Evolutionary conservation across 2,329 filamentous ascomycete species (phyloP), one percentile per base, ranked within the genome.

Genomic region (Diaporthe caulivora): DNA sequence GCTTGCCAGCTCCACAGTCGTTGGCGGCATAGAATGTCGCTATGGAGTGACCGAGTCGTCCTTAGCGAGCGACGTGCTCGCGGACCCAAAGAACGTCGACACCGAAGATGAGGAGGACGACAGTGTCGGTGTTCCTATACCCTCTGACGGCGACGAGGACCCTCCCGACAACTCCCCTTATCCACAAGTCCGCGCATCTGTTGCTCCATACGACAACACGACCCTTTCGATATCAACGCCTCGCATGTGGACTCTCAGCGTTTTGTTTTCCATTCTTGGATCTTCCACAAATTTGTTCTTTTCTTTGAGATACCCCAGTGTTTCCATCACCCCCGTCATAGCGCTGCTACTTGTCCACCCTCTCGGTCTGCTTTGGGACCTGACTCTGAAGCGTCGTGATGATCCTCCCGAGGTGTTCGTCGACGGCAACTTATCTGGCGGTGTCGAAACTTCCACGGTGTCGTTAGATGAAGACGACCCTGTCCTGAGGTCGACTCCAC

Each of bases 201-300:
- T 97, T 10, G 87, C 93, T 17, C 91, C 93, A 5, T 92, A 90
- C 42, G 94, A 97, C 83, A 91, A 97, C 79, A 91, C 88, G 21
- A 87, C 90, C 3, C 84, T 96, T n/a, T 96, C 94, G 11, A 95
- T 97, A 80, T 95, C 94, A 82, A 96, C 94, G 7, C 94, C 94
- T 49, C 93, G 94, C 70, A 97, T 97, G 94, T 97, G 94, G 94
- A 87, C 87, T 42, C 82, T 97, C 24, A 95, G 94, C n/a, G 87
- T 94, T 47, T 80, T 97, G 13, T 97, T 97, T 81, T 92, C 94
- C 11, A 87, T 97, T 49, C 88, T 95, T 51, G 94, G 94, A 75
- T 96, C 94, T 60, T 93, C 93, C 2, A 95, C 93, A 47, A 97
- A 97, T 82, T 85, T 97, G 53, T 97, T 97, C 85, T 97, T 97